Percentiles rank a stretch among this genome's conserved stretches.
phyloP scores from a whole-genome alignment of 129 eudicot species.

The sunflower (Helianthus annuus) region HanXRQr2.0-SUNRISE NC_035435.2:147472304-147472803 shows the following conservation, averaged over 20 bases:
- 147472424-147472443: neutral
- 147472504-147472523: conserved; percentile 57
- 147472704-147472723: conserved; percentile 74
- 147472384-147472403: neutral
- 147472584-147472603: conserved; percentile 63
- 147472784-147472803: neutral
- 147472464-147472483: conserved; percentile 90
- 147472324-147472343: too few relatives aligned
- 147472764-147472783: neutral
- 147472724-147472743: neutral
- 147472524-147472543: conserved; percentile 59
- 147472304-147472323: too few relatives aligned
- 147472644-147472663: conserved; percentile 63
- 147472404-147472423: neutral
- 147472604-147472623: conserved; percentile 68
- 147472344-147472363: too few relatives aligned
- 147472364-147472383: too few relatives aligned
- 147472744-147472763: neutral
- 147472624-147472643: conserved; percentile 71
- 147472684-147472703: conserved; percentile 83
- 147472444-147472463: conserved; percentile 3
- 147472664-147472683: conserved; percentile 78
- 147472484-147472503: conserved; percentile 64
- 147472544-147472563: conserved; percentile 52
- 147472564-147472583: conserved; percentile 78